phyloP scores from a whole-genome alignment of 2,329 filamentous ascomycete species.

The Arthrobotrys pseudoclavata region DNA sequence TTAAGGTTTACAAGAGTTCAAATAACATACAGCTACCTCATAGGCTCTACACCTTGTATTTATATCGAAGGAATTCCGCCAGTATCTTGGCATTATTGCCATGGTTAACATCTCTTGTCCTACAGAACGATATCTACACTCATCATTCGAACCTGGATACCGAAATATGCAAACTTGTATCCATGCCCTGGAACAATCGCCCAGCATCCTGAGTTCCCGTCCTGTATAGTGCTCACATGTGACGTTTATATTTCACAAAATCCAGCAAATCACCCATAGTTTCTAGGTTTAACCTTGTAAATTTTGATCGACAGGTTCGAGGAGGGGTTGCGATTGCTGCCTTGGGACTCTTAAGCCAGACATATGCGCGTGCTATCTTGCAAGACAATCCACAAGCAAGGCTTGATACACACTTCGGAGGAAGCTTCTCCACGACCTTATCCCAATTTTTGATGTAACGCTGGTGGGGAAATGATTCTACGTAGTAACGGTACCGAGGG shows the following conservation, averaged over 20 bases:
- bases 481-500: conserved; percentile 35
- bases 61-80: background rate
- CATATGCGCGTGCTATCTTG: background rate
- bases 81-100: background rate
- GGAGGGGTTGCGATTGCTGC: conserved; percentile 38
- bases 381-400: background rate
- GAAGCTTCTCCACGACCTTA: conserved; percentile 21
- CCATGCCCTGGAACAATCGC: background rate
- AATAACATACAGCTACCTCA: background rate
- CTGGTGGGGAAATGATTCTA: conserved; percentile 25
- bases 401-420: background rate
- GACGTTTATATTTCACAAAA: background rate
- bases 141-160: background rate
- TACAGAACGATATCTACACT: background rate
- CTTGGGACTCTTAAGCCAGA: conserved; percentile 3
- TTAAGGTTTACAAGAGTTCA: background rate
- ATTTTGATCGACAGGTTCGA: conserved; percentile 41
- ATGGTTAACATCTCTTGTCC: background rate
- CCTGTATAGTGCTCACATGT: background rate
- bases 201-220: background rate
- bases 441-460: conserved; percentile 37
- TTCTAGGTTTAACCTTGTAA: conserved; percentile 7
- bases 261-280: background rate
- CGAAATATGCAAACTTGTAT: background rate
- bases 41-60: conserved; percentile 9